Evolutionary conservation across 2,329 filamentous ascomycete species (phyloP).

Genomic region (Blumeria graminis): DNA sequence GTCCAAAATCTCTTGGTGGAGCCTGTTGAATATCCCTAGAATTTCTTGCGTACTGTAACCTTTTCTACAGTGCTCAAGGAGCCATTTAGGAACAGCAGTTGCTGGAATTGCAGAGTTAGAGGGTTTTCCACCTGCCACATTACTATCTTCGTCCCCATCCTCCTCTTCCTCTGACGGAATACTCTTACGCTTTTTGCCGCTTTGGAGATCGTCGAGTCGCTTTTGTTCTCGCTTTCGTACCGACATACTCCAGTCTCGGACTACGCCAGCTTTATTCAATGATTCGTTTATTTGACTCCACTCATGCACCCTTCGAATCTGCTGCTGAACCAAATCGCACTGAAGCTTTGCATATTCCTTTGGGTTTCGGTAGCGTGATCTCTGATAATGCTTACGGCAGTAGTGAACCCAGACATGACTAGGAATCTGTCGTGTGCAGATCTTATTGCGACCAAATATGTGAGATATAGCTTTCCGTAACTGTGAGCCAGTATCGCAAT

Average conservation of each 20-base stretch:
- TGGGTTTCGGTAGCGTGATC: conserved; percentile 42
- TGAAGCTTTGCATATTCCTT: conserved; percentile 36
- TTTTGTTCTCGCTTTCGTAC: conserved; percentile 40
- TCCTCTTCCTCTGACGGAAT: conserved; percentile 8
- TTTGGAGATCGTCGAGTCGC: conserved; percentile 22
- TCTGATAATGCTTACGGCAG: conserved; percentile 67
- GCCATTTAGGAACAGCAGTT: conserved; percentile 15
- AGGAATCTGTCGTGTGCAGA: conserved; percentile 46
- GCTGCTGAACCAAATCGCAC: conserved; percentile 35
- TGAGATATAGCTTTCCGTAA: conserved; percentile 58
- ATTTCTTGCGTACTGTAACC: conserved; percentile 16
- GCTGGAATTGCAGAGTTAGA: conserved; percentile 7
- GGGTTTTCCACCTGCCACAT: conserved; percentile 6
- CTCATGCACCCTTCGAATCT: conserved; percentile 34
- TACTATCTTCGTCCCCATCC: conserved; percentile 4
- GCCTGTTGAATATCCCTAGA: conserved; percentile 16
- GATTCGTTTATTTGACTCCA: conserved; percentile 32
- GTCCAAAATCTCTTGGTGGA: conserved; percentile 16
- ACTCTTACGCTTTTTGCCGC: conserved; percentile 10
- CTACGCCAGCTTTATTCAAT: conserved; percentile 19
- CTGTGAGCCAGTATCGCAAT: conserved; percentile 34
- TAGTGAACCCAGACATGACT: conserved; percentile 47
- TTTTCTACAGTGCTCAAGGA: conserved; percentile 13
- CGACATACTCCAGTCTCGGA: conserved; percentile 35
- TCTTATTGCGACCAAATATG: conserved; percentile 64